Base-by-base conservation (phyloP, 331 rosid species). In the Dryas integrifolia region DNA sequence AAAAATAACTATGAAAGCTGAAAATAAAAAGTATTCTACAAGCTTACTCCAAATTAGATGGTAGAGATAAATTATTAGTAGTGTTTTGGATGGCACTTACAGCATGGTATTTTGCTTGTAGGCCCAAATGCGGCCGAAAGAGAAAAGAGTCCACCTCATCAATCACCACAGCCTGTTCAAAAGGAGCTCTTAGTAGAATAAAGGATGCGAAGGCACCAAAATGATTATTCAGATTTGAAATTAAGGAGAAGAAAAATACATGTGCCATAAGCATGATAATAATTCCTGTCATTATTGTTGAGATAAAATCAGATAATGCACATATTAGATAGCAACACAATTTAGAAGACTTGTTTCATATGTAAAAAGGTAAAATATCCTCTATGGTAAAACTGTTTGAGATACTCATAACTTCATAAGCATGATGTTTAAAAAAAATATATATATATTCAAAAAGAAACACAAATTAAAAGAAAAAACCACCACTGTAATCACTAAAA, bases 111-210 rank as follows among this genome's bases (percentile, higher is more conserved):
- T 89, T 91, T 13, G 97, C 84, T 60, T 94, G 92, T 63, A 87
- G 76, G 78, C 84, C 92, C 79, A 95, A 83, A 76, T 80, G 92
- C 56, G 98, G 98, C 55, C 97, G 92, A 76, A 95, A 95, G 74
- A 95, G 93, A 82, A 95, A 88, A 77, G 96, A 59, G 81, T 95
- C 98, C 90, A 95, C 97, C 86, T 95, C 98, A 2, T 81, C 91
- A 71, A 95, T 87, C 61, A 95, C 96, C 79, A 95, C 98, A 72
- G 83, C 88, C 98, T 95, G 88, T 59, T 77, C 55, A 57, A 57
- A 38, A 59, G 64, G 72, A 67, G 56, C 5, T 16, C 9, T 73
- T 58, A 71, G 51, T 14, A 43, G 9, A 68, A 40, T 7, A 48
- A 49, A 5, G 45, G 56, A 66, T 66, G 73, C 50, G 58, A 72